phyloP scores from a whole-genome alignment of 768 basidiomycete species.

The Termitomyces sp. region DNA sequence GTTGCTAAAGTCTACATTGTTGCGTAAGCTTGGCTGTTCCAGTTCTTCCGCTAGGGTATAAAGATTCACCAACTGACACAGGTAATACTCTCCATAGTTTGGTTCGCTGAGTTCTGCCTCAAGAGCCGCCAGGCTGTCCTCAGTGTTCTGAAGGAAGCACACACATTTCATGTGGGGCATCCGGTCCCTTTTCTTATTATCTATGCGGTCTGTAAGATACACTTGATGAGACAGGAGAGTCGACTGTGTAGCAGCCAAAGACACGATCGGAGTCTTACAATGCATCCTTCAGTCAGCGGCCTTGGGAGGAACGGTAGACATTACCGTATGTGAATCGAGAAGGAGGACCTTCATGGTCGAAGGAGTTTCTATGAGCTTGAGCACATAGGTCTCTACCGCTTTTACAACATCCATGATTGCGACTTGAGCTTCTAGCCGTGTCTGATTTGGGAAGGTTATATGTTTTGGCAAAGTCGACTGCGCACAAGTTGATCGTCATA shows the following conservation, averaged over 20 bases:
- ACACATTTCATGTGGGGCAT: constrained; percentile 98
- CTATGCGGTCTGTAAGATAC: constrained; percentile 96
- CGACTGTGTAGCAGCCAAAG: constrained; percentile 91
- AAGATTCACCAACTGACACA: constrained; percentile 90
- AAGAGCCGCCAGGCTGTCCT: constrained; percentile 78
- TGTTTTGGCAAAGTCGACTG: neutral
- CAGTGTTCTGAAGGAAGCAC: constrained; percentile 82
- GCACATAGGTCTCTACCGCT: constrained; percentile 91
- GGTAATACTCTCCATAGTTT: constrained; percentile 96
- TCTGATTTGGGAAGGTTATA: neutral
- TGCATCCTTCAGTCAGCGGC: constrained; percentile 1
- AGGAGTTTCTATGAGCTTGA: constrained; percentile 81
- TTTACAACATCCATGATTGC: constrained; percentile 86
- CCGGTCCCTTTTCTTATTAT: constrained; percentile 86
- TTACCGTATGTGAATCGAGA: constrained; percentile 89
- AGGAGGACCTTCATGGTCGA: constrained; percentile 93
- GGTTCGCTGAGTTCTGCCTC: constrained; percentile 84
- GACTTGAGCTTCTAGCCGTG: neutral
- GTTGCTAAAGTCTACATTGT: constrained; percentile 84
- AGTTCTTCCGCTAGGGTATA: constrained; percentile 19
- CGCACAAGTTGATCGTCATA: neutral
- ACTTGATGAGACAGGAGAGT: constrained; percentile 92
- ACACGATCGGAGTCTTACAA: constrained; percentile 89
- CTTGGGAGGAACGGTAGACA: constrained; percentile 16
- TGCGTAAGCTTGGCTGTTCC: constrained; percentile 16